These are phyloP conservation scores for Mucor indicus DNA, from an alignment of 371 early-diverging fungal genomes.

Conservation along the genomic window DNA sequence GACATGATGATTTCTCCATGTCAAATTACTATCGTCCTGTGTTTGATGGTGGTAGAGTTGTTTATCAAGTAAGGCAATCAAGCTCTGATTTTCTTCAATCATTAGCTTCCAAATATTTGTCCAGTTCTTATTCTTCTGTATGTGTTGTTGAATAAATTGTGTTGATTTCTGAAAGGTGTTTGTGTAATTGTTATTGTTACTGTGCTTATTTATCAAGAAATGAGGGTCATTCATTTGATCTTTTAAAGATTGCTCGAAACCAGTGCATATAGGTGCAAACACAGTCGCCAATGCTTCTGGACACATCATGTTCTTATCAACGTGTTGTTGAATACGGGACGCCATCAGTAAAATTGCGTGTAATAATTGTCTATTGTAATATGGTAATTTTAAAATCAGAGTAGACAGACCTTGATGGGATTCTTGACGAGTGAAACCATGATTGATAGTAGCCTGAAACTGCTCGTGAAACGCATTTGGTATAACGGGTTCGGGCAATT, in stretches of 20 bases:
- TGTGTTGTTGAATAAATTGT: conserved; percentile 12
- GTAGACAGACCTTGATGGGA: conserved; percentile 6
- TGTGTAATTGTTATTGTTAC: background rate
- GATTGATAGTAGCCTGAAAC: conserved; percentile 21
- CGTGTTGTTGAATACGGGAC: conserved; percentile 23
- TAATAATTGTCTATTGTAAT: conserved; percentile 33
- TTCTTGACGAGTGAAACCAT: too few species aligned
- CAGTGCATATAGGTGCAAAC: conserved; percentile 43
- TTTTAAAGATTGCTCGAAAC: conserved; percentile 32
- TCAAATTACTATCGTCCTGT: conserved; percentile 1
- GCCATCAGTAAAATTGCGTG: conserved; percentile 31
- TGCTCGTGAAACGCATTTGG: conserved; percentile 32
- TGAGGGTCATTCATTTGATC: conserved; percentile 2
- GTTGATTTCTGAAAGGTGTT: conserved; percentile 5
- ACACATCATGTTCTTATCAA: conserved; percentile 33
- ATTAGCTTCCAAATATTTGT: conserved; percentile 36
- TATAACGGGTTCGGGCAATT: conserved; percentile 41
- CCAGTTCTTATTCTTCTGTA: conserved; percentile 38
- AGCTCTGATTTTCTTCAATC: conserved; percentile 34
- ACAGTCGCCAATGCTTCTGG: conserved; percentile 45
- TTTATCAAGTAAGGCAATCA: conserved; percentile 15
- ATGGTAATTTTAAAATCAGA: conserved; percentile 28
- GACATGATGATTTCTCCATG: conserved; percentile 7
- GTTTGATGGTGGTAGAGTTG: background rate
- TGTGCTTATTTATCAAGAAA: too few species aligned